Conservation (phyloP, 2,329 filamentous ascomycete species). For the Pseudogymnoascus destructans region DNA sequence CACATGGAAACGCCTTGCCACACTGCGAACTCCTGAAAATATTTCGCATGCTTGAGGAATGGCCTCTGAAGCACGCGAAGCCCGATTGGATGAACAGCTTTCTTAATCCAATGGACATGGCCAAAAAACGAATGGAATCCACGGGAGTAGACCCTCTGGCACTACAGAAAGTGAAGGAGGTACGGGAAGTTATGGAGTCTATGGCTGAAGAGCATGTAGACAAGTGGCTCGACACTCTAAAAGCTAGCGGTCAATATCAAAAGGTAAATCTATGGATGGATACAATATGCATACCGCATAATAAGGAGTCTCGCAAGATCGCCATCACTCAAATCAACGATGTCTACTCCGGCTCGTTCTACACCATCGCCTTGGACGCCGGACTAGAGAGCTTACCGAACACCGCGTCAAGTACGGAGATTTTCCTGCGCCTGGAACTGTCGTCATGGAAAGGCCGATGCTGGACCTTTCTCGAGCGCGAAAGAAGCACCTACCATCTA, state of each 20-base stretch:
- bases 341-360: not conserved
- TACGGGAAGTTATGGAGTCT: not conserved
- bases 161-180: not conserved
- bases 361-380: slow-evolving; percentile 10
- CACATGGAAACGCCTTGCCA: slow-evolving; percentile 12
- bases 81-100: slow-evolving; percentile 2
- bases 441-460: slow-evolving; percentile 2
- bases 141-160: not conserved
- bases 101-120: not conserved
- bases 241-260: not conserved
- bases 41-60: slow-evolving; percentile 3
- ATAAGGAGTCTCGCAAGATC: not conserved
- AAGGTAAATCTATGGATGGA: slow-evolving; percentile 5
- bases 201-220: not conserved
- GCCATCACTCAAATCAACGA: slow-evolving; percentile 9
- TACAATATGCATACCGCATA: not conserved
- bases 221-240: not conserved
- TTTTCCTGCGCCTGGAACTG: not conserved
- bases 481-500: slow-evolving; percentile 1
- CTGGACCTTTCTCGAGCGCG: slow-evolving; percentile 4
- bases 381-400: not conserved
- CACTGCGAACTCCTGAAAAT: slow-evolving; percentile 12
- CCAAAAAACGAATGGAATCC: not conserved
- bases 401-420: not conserved
- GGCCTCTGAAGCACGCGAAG: not conserved